phyloP scores from a whole-genome alignment of 371 early-diverging fungal genomes.

The Smittium culicis region DNA sequence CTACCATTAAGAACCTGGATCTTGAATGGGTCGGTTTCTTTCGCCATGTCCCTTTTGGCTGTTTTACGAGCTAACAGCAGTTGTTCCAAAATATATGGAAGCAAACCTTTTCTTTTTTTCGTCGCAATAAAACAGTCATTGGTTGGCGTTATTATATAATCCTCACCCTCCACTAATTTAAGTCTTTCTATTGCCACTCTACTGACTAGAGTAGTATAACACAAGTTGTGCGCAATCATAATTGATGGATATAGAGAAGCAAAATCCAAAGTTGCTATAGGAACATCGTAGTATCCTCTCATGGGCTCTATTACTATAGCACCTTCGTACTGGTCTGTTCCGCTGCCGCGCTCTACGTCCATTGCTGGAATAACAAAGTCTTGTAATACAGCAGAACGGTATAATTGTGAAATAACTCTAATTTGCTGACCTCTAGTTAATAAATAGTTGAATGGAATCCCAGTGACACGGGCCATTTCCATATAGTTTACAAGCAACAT shows the following conservation, averaged over 20 bases:
- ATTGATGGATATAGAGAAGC: constrained; percentile 99
- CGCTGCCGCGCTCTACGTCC: constrained; percentile 50
- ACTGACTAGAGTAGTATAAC: constrained; percentile 90
- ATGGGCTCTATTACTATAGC: constrained; percentile 98
- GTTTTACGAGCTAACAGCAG: constrained; percentile 90
- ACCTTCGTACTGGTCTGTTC: constrained; percentile 89
- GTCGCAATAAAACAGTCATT: constrained; percentile 76
- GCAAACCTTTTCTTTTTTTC: constrained; percentile 64
- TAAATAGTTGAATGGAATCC: constrained; percentile 94
- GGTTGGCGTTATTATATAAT: constrained; percentile 82
- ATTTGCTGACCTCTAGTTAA: constrained; percentile 94
- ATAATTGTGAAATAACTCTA: constrained; percentile 95
- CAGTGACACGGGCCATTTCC: constrained; percentile 98
- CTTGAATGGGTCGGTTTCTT: constrained; percentile 86
- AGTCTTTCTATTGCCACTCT: constrained; percentile 42
- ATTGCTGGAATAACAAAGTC: constrained; percentile 87
- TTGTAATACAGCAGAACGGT: constrained; percentile 72
- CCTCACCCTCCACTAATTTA: constrained; percentile 54
- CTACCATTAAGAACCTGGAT: constrained; percentile 92
- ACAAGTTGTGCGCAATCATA: constrained; percentile 99
- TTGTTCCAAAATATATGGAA: constrained; percentile 90
- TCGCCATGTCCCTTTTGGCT: constrained; percentile 89
- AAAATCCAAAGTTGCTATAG: constrained; percentile 99
- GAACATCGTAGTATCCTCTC: constrained; percentile 90
- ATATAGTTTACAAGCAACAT: constrained; percentile 96